Conservation (phyloP, 768 basidiomycete species). For the Termitomyces sp. region DNA sequence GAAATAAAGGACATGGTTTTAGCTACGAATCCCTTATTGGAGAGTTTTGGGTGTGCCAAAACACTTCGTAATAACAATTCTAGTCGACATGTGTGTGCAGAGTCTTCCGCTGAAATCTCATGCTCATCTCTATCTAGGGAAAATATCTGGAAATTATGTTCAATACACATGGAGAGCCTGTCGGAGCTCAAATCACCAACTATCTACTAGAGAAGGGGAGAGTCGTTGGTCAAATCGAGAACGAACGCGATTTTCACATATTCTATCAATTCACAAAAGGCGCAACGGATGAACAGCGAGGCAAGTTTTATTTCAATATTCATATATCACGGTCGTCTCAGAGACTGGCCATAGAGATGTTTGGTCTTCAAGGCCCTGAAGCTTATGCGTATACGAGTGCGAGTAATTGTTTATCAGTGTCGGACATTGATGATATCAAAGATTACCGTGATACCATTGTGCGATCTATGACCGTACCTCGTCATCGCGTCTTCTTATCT, state of each 20-base stretch:
- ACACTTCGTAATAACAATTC: conserved; percentile 99
- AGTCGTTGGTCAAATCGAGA: conserved; percentile 93
- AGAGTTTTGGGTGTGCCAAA: conserved; percentile 99
- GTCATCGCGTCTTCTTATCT: conserved; percentile 1
- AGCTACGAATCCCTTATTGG: conserved; percentile 94
- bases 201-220: conserved; percentile 96
- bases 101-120: neutral
- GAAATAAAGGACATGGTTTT: conserved; percentile 99
- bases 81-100: conserved; percentile 81
- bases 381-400: conserved; percentile 90
- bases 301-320: conserved; percentile 33
- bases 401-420: conserved; percentile 89
- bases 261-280: conserved; percentile 99
- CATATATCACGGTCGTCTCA: conserved; percentile 3
- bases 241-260: conserved; percentile 97
- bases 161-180: conserved; percentile 85
- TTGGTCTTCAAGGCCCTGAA: conserved; percentile 94
- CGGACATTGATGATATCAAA: conserved; percentile 82
- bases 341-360: conserved; percentile 57
- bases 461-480: conserved; percentile 20
- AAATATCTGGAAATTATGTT: conserved; percentile 99
- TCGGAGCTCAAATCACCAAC: conserved; percentile 98
- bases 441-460: conserved; percentile 91
- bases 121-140: conserved; percentile 48
- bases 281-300: conserved; percentile 83